Conservation (phyloP, 2,329 filamentous ascomycete species). For the Hypoxylon sp. region DNA sequence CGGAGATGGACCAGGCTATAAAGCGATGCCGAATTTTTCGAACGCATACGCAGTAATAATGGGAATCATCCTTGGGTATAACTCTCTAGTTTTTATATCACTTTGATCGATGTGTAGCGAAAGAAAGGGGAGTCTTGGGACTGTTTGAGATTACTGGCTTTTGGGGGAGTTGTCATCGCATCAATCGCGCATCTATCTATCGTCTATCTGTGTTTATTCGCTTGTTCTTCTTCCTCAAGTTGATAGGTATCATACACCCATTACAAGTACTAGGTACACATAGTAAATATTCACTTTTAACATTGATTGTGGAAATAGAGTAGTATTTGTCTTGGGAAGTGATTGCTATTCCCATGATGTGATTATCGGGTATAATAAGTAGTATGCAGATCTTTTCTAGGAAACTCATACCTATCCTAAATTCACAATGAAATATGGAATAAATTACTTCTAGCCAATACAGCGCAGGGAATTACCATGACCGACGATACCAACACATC, state of each 20-base stretch:
- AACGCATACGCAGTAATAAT: slow-evolving; percentile 26
- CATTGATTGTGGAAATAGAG: not conserved
- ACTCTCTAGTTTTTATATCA: slow-evolving; percentile 10
- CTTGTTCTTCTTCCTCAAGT: not conserved
- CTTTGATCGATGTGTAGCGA: slow-evolving; percentile 21
- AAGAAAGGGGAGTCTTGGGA: slow-evolving; percentile 9
- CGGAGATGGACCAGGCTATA: slow-evolving; percentile 13
- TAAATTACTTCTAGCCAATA: no score
- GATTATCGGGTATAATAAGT: no score
- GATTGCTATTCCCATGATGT: no score
- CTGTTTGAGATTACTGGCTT: no score
- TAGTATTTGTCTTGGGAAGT: no score
- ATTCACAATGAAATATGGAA: no score
- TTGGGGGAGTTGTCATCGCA: slow-evolving; percentile 1
- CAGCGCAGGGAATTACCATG: no score
- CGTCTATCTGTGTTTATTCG: not conserved
- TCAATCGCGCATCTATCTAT: not conserved
- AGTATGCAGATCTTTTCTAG: no score
- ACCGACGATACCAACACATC: no score
- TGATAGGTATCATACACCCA: not conserved
- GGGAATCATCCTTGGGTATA: slow-evolving; percentile 23
- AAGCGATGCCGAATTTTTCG: slow-evolving; percentile 7
- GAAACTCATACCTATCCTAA: no score
- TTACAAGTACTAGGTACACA: not conserved
- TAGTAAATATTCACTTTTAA: slow-evolving; percentile 6